Evolutionary conservation across 2,329 filamentous ascomycete species (phyloP).

Genomic region (Chrysoporthe deuterocubensis): DNA sequence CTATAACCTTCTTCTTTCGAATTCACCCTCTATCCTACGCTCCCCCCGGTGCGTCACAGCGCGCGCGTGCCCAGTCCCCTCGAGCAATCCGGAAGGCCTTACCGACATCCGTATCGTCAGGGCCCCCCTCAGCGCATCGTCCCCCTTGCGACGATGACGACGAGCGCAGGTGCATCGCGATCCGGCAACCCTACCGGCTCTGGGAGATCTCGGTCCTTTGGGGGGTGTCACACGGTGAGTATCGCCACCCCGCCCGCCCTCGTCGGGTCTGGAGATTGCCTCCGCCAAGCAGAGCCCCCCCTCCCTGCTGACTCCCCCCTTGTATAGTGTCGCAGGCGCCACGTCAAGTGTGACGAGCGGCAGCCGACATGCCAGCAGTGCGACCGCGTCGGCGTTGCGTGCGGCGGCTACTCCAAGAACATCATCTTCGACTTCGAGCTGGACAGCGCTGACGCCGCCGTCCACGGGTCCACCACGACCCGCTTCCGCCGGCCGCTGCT

Average conservation of each 20-base stretch:
- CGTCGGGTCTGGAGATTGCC: not conserved
- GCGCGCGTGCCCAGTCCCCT: not conserved
- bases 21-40: too few species aligned
- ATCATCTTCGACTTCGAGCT: slow-evolving; percentile 41
- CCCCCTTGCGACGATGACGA: not conserved
- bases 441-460: slow-evolving; percentile 7
- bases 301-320: not conserved
- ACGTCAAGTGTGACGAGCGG: slow-evolving; percentile 12
- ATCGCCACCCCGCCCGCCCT: too few species aligned
- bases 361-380: slow-evolving; percentile 9
- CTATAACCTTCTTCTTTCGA: too few species aligned
- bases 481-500: slow-evolving; percentile 44
- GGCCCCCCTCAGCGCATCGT: not conserved
- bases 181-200: not conserved
- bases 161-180: not conserved
- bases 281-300: not conserved
- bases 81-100: not conserved
- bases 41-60: too few species aligned
- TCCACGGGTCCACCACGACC: slow-evolving; percentile 10
- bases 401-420: slow-evolving; percentile 39
- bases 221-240: slow-evolving; percentile 16
- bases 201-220: slow-evolving; percentile 11
- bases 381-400: not conserved
- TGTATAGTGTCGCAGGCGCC: slow-evolving; percentile 11
- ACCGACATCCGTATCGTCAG: not conserved